These are phyloP conservation scores for Xylaria sp. DNA, from an alignment of 2,329 filamentous ascomycete genomes.

Conservation along the genomic window DNA sequence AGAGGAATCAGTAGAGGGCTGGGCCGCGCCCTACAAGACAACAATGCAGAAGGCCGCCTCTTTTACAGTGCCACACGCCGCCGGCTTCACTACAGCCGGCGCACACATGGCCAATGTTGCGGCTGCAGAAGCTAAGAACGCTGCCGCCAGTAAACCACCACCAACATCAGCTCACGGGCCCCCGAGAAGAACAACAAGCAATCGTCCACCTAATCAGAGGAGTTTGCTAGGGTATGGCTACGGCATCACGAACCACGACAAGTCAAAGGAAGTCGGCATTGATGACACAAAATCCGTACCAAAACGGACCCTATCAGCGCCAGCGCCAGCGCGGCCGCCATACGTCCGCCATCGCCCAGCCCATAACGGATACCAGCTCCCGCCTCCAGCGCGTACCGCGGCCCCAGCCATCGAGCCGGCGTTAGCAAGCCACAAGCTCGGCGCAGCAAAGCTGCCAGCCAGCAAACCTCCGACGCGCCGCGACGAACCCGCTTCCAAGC, in stretches of 20 bases:
- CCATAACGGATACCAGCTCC: constrained; percentile 24
- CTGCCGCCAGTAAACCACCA: constrained; percentile 30
- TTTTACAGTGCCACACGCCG: constrained; percentile 65
- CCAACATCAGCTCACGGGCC: constrained; percentile 28
- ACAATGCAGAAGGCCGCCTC: constrained; percentile 69
- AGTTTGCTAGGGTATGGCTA: constrained; percentile 48
- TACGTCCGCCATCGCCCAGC: constrained; percentile 31
- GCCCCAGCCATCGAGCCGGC: constrained; percentile 47
- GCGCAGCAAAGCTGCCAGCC: constrained; percentile 48
- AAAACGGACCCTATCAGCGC: constrained; percentile 40
- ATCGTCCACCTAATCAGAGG: constrained; percentile 45
- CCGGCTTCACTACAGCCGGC: constrained; percentile 71
- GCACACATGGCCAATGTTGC: constrained; percentile 59
- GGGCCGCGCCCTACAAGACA: constrained; percentile 59
- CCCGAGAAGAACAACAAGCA: constrained; percentile 37
- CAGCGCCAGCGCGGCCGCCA: constrained; percentile 26
- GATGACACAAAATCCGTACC: constrained; percentile 34
- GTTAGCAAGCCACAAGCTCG: constrained; percentile 54
- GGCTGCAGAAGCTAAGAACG: constrained; percentile 48
- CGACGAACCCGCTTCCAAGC: constrained; percentile 45
- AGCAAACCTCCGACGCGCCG: constrained; percentile 47
- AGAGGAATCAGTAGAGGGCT: constrained; percentile 46
- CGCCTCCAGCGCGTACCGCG: constrained; percentile 21
- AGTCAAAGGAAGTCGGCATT: constrained; percentile 39
- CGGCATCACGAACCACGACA: constrained; percentile 47